Evolutionary conservation across 2,329 filamentous ascomycete species (phyloP), one percentile per base, ranked within the genome.

Genomic region (Neofusicoccum ribis): DNA sequence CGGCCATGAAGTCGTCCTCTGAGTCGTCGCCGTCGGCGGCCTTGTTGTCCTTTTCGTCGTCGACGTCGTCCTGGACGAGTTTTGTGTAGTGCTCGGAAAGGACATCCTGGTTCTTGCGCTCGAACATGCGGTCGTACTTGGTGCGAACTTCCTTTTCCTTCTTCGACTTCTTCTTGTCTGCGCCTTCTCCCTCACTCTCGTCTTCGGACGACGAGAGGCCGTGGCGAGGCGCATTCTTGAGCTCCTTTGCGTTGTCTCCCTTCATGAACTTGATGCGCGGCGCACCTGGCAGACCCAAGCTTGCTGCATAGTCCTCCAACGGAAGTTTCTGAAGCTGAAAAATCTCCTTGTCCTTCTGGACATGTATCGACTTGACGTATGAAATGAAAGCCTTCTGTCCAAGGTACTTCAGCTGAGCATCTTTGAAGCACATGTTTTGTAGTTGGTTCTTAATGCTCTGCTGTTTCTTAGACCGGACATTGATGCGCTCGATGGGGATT

Each of bases 81-180:
- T 94, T 97, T 66, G 88, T 87, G 82, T 97, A 98, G 79, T 99
- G 95, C 64, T 90, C 88, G n/a, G 94, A 93, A 69, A 99, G 80
- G 37, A 99, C 91, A 74, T 97, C 93, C 78, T 98, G 94, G 78
- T 99, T 99, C 71, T 90, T 91, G 67, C 95, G 86, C 81, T 97
- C 94, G 78, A 98, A 97, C 95, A 99, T 98, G 71, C 92, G 90
- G 78, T 99, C 93, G 76, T 96, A 96, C 78, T 97, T 98, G 37
- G 96, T 99, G 67, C 93, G 87, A 17, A 97, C 91, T 11, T 84
- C 82, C 79, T 91, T 89, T 79, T 89, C 88, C 76, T 86, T 88
- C 67, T 82, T 79, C 69, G 82, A 76, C 65, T 76, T 78, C 72
- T 84, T 84, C 39, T 75, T 72, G 65, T 80, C 81, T 31, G 72